phyloP scores from a whole-genome alignment of 2,329 filamentous ascomycete species.

The Alternaria novae-zelandiae region DNA sequence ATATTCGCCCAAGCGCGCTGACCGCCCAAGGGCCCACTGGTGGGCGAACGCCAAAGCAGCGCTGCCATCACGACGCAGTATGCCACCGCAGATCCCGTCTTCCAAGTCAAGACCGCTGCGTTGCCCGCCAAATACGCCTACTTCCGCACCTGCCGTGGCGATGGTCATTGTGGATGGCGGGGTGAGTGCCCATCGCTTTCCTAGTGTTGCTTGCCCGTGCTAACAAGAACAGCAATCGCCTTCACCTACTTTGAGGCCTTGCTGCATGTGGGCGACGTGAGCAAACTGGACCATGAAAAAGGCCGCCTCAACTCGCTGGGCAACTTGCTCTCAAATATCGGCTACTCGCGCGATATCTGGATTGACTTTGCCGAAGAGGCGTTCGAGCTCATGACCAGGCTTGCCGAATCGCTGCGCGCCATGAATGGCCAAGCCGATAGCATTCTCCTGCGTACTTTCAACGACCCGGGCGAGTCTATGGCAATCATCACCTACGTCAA shows the following conservation, averaged over 20 bases:
- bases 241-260: slow-evolving; percentile 93
- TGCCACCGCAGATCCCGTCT: slow-evolving; percentile 83
- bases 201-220: slow-evolving; percentile 13
- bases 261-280: slow-evolving; percentile 68
- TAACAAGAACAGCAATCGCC: slow-evolving; percentile 72
- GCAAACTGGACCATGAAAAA: slow-evolving; percentile 72
- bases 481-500: slow-evolving; percentile 84
- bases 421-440: slow-evolving; percentile 60
- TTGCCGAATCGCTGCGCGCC: slow-evolving; percentile 63
- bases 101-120: slow-evolving; percentile 84
- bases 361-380: slow-evolving; percentile 86
- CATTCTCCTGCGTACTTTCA: slow-evolving; percentile 72
- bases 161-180: slow-evolving; percentile 98
- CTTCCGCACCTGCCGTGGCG: slow-evolving; percentile 86
- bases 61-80: slow-evolving; percentile 83
- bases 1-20: slow-evolving; percentile 18
- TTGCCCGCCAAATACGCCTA: slow-evolving; percentile 84
- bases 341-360: slow-evolving; percentile 72
- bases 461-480: slow-evolving; percentile 70
- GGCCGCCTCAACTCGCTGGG: slow-evolving; percentile 74
- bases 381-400: slow-evolving; percentile 68
- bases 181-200: slow-evolving; percentile 64
- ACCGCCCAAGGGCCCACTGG: slow-evolving; percentile 73
- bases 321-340: slow-evolving; percentile 71
- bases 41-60: slow-evolving; percentile 79